phyloP scores from a whole-genome alignment of 306 rosid genomes.

The Sophora flavescens region DNA sequence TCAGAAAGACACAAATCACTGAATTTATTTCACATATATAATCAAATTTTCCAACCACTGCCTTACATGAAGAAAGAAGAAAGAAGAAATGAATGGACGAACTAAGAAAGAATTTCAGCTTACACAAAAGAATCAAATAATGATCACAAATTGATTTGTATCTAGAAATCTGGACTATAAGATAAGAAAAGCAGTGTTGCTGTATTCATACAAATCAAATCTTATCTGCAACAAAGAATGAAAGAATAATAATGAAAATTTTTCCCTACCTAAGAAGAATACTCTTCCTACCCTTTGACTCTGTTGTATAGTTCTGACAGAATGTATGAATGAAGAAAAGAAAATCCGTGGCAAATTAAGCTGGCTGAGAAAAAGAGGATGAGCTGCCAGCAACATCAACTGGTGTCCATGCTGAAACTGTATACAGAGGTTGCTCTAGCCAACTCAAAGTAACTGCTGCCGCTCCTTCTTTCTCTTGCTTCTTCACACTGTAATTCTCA shows the following conservation, averaged over 20 bases:
- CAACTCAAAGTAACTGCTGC: conserved; percentile 69
- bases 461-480: conserved; percentile 62
- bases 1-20: conserved; percentile 31
- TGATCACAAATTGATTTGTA: conserved; percentile 50
- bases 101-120: conserved; percentile 54
- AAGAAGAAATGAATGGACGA: conserved; percentile 3
- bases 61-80: neutral
- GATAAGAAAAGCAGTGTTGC: conserved; percentile 45
- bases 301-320: conserved; percentile 47
- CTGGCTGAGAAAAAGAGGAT: conserved; percentile 72
- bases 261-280: conserved; percentile 76
- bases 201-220: conserved; percentile 57
- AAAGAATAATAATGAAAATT: conserved; percentile 66
- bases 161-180: conserved; percentile 19
- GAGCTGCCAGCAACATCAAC: conserved; percentile 71
- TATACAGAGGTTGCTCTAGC: conserved; percentile 78
- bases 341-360: conserved; percentile 42
- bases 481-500: conserved; percentile 64
- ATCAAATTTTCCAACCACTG: conserved; percentile 33
- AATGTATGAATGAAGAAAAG: conserved; percentile 46
- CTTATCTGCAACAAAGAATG: conserved; percentile 86
- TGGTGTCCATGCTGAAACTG: conserved; percentile 90
- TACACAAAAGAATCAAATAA: conserved; percentile 71
- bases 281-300: conserved; percentile 47
- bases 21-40: conserved; percentile 43